A percentile compares a stretch with the other conserved stretches of the same genome.
Conservation (phyloP, 805 yeast genomes). For the Huiozyma sinensis region DNA sequence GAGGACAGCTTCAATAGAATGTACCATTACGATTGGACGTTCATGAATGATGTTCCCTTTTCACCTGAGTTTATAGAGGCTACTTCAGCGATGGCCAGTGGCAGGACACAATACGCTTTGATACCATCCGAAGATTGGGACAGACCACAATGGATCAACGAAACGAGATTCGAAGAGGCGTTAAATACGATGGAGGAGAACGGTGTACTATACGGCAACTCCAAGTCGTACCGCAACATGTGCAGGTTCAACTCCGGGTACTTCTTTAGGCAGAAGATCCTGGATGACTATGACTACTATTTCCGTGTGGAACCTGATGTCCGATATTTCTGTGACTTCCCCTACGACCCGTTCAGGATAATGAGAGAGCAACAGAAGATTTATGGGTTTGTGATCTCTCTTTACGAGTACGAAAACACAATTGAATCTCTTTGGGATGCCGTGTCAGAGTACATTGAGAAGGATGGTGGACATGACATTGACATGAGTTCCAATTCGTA, state of each 20-base stretch:
- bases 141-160: slow-evolving; percentile 63
- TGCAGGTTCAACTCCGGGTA: slow-evolving; percentile 89
- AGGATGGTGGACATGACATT: slow-evolving; percentile 37
- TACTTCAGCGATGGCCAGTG: slow-evolving; percentile 50
- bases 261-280: slow-evolving; percentile 68
- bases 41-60: slow-evolving; percentile 65
- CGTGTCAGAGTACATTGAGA: slow-evolving; percentile 48
- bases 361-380: slow-evolving; percentile 68
- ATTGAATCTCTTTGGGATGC: slow-evolving; percentile 81
- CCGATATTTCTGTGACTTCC: slow-evolving; percentile 75
- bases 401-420: slow-evolving; percentile 76
- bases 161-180: slow-evolving; percentile 39
- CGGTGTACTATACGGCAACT: slow-evolving; percentile 53
- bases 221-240: slow-evolving; percentile 78
- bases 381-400: slow-evolving; percentile 79
- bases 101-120: slow-evolving; percentile 54
- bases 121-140: slow-evolving; percentile 70
- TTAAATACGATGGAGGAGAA: slow-evolving; percentile 35
- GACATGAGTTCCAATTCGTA: slow-evolving; percentile 24
- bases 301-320: slow-evolving; percentile 95
- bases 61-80: slow-evolving; percentile 49
- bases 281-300: slow-evolving; percentile 72
- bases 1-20: slow-evolving; percentile 65
- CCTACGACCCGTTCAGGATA: slow-evolving; percentile 74
- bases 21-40: slow-evolving; percentile 68